Evolutionary conservation across 441 rosid genomes (phyloP).

Genomic region (Sinapis alba): DNA sequence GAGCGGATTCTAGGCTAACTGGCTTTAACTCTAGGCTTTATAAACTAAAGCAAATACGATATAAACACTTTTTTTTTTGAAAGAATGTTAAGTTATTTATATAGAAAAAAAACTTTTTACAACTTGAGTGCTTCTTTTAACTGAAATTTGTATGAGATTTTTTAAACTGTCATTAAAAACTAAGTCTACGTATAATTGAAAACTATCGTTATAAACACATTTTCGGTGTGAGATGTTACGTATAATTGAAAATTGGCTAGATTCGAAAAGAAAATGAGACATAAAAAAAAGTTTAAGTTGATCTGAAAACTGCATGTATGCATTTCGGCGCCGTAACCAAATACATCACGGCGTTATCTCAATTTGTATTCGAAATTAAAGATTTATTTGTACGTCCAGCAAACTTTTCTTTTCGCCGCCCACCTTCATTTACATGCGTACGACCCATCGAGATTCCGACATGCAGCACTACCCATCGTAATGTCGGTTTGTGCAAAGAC

Average conservation of each 20-base stretch:
- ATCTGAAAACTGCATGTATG: conserved; percentile 6
- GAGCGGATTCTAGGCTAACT: no score
- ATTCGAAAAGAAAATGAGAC: background rate
- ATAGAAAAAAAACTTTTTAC: no score
- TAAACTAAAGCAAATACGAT: no score
- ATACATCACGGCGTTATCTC: conserved; percentile 23
- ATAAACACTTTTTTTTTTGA: background rate
- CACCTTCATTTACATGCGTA: background rate
- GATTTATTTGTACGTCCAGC: background rate
- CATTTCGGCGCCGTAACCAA: conserved; percentile 38
- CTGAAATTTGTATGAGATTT: no score
- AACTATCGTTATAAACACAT: background rate
- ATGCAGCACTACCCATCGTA: background rate
- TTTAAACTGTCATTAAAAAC: no score
- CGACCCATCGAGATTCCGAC: background rate
- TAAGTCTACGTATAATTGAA: no score
- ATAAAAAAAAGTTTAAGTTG: background rate
- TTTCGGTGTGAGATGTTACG: background rate
- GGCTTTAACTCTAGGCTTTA: no score
- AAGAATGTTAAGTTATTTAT: no score
- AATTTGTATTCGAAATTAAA: background rate
- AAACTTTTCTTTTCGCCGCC: background rate
- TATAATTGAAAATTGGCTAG: background rate
- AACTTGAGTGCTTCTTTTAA: no score
- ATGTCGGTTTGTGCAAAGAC: background rate